These are phyloP conservation scores for Coniochaeta pulveracea DNA, from an alignment of 2,329 filamentous ascomycete genomes.

Conservation along the genomic window DNA sequence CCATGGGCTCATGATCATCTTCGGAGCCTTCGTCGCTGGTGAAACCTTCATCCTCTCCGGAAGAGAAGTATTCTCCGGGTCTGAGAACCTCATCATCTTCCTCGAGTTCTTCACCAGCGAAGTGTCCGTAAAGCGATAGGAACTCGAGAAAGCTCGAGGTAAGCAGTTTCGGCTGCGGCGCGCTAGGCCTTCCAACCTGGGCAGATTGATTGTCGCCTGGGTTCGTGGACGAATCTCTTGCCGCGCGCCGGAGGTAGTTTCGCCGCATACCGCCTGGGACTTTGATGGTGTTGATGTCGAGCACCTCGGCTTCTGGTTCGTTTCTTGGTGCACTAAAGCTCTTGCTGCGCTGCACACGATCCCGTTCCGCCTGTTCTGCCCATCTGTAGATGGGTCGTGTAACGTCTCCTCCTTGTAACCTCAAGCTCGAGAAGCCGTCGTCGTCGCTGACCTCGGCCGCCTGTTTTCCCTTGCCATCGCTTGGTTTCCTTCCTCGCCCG, in stretches of 20 bases:
- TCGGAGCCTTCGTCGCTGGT: conserved; percentile 41
- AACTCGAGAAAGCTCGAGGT: conserved; percentile 96
- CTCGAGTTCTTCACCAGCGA: conserved; percentile 91
- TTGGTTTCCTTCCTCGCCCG: conserved; percentile 21
- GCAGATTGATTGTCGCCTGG: conserved; percentile 25
- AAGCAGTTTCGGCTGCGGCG: conserved; percentile 51
- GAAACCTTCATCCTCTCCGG: conserved; percentile 57
- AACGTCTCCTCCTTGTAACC: conserved; percentile 87
- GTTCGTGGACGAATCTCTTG: conserved; percentile 43
- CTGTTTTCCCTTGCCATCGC: conserved; percentile 44
- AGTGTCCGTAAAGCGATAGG: conserved; percentile 88
- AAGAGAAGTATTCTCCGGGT: conserved; percentile 86
- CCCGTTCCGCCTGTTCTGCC: conserved; percentile 67
- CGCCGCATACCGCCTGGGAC: conserved; percentile 88
- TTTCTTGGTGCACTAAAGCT: conserved; percentile 75
- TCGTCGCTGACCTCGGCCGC: conserved; percentile 37
- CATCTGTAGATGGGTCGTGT: conserved; percentile 94
- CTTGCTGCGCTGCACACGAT: conserved; percentile 53
- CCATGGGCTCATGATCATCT: conserved; percentile 68
- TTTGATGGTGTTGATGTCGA: conserved; percentile 84
- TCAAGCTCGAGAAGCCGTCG: conserved; percentile 87
- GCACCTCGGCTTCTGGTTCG: conserved; percentile 65
- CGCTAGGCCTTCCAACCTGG: conserved; percentile 20
- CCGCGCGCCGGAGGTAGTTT: conserved; percentile 73
- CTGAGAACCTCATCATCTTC: conserved; percentile 86